Base-by-base conservation (phyloP, 345 rosid genomes). In the Ceriops decandra region DNA sequence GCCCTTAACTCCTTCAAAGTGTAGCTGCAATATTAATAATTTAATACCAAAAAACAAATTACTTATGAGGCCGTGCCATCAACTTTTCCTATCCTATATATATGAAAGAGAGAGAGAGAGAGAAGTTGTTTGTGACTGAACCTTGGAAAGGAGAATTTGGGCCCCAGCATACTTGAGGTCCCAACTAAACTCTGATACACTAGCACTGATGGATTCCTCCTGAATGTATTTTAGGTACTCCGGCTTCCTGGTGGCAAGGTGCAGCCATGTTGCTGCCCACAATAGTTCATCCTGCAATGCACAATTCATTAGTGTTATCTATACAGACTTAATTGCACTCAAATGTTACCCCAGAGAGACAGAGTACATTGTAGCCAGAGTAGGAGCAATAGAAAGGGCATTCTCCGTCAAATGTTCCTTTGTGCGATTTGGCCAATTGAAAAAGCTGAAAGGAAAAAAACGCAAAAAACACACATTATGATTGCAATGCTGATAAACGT, bases 351-450 rank as follows among this genome's bases (percentile, higher is more conserved):
- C 4, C 27, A 38, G 68, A 65, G 11, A 59, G 24, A 58, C 58
- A 61, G 60, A 51, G 28, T 85, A 93, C 98, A 24, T 91, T 78
- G 76, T 85, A 93, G 78, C 98, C 98, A 5, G 96, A 88, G 85
- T 56, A 80, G 33, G 98, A 93, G 84, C 98, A 93, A 70, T 93
- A 91, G 79, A 89, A 93, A 52, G 98, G 98, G 78, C 97, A 93
- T 82, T 88, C 98, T 77, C 98, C 97, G 53, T 89, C 96, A 58
- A 32, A 93, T n/a, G 89, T 86, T 72, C 90, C 92, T 76, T 85
- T 88, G 77, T 85, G 84, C 13, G 69, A 19, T 66, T 82, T 87
- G 0, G 98, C 96, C 30, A 93, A 82, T 67, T 77, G 27, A 61
- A 83, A 93, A 53, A 93, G 89, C 97, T 93, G 85, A 68, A 61